phyloP scores from a whole-genome alignment of 345 rosid species.

The Angophora floribunda region DNA sequence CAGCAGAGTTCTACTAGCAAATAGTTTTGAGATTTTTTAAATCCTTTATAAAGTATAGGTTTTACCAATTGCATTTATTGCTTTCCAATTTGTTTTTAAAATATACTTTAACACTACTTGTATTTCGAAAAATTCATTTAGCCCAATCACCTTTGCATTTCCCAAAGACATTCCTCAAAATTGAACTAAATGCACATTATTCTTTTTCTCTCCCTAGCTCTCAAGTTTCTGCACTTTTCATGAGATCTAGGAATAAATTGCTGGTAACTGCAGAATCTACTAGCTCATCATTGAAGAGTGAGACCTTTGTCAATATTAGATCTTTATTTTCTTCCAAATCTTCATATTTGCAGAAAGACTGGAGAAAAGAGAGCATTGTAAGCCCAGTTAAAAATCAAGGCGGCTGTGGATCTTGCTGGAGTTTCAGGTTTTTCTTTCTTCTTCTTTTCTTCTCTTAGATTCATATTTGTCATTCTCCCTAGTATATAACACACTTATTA shows the following conservation, averaged over 20 bases:
- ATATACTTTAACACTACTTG: too few species aligned
- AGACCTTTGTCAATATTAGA: neutral
- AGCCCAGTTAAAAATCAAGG: conserved; percentile 88
- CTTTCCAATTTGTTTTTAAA: too few species aligned
- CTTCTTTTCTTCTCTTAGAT: neutral
- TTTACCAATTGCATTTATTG: too few species aligned
- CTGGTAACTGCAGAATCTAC: neutral
- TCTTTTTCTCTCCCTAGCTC: neutral
- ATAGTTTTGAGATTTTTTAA: too few species aligned
- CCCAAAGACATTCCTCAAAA: too few species aligned
- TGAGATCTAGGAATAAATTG: neutral
- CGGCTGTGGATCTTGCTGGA: conserved; percentile 97
- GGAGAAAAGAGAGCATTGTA: conserved; percentile 81
- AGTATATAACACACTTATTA: neutral
- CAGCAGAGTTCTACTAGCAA: too few species aligned
- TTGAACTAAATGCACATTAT: too few species aligned
- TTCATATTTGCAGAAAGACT: conserved; percentile 57
- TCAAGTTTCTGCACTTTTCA: neutral
- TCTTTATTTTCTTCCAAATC: neutral
- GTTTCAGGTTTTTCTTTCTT: conserved; percentile 56
- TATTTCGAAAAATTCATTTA: too few species aligned
- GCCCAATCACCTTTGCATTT: too few species aligned
- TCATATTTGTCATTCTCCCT: neutral
- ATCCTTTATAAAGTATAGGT: too few species aligned
- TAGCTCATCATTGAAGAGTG: neutral